These are phyloP conservation scores for Calamus simplicifolius DNA, from an alignment of 176 grass and related monocot genomes.

Conservation along the genomic window DNA sequence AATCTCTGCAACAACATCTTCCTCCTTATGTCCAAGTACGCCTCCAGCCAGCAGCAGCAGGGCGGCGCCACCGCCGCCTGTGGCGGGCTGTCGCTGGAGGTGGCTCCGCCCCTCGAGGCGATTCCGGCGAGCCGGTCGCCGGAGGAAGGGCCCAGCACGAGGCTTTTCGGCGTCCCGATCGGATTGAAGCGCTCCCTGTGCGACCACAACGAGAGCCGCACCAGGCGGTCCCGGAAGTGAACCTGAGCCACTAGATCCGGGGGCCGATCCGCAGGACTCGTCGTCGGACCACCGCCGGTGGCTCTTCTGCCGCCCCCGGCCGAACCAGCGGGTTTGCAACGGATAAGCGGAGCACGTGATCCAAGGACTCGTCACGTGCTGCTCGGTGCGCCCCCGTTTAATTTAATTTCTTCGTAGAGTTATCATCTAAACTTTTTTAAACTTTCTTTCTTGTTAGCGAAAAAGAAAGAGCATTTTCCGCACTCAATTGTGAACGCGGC, in stretches of 20 bases:
- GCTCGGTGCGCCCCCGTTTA: too few species aligned
- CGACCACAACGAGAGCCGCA: background rate
- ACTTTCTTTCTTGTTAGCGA: too few species aligned
- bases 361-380: too few species aligned
- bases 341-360: too few species aligned
- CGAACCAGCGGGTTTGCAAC: background rate
- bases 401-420: too few species aligned
- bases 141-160: slow-evolving; percentile 18
- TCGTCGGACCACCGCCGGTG: background rate
- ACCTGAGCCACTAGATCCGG: background rate
- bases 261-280: background rate
- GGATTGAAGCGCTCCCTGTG: slow-evolving; percentile 21
- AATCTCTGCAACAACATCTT: slow-evolving; percentile 59
- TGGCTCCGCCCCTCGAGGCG: background rate
- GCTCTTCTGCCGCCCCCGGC: background rate
- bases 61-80: background rate
- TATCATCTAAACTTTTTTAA: too few species aligned
- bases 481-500: too few species aligned
- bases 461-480: too few species aligned
- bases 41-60: slow-evolving; percentile 1
- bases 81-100: background rate
- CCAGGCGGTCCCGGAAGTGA: background rate
- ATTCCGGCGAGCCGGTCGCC: background rate
- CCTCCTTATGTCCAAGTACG: slow-evolving; percentile 40
- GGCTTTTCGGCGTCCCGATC: slow-evolving; percentile 68